Evolutionary conservation across 352 stramenopile genomes (phyloP).

Genomic region (Phytophthora citricola): DNA sequence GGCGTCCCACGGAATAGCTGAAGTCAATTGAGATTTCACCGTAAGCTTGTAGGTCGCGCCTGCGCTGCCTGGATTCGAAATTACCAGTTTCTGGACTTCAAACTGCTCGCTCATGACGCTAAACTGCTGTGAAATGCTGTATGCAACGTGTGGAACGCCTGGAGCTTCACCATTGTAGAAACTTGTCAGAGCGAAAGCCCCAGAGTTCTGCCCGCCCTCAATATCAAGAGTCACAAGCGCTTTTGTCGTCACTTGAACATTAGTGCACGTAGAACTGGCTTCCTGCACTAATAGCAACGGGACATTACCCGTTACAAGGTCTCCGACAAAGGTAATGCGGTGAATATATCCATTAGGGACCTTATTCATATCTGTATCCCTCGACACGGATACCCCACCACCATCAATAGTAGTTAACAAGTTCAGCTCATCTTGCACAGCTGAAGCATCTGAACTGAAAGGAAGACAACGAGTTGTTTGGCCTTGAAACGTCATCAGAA

Average conservation of each 20-base stretch:
- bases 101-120: constrained; percentile 75
- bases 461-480: constrained; percentile 46
- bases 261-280: constrained; percentile 12
- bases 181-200: constrained; percentile 50
- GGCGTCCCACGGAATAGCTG: constrained; percentile 62
- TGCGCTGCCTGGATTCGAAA: constrained; percentile 51
- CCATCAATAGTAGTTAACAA: constrained; percentile 43
- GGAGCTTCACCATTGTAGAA: constrained; percentile 65
- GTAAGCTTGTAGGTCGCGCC: constrained; percentile 54
- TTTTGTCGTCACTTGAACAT: constrained; percentile 16
- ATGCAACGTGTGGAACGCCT: constrained; percentile 48
- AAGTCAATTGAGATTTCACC: constrained; percentile 33
- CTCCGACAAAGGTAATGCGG: constrained; percentile 70
- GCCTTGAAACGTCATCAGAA: constrained; percentile 62
- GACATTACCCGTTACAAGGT: constrained; percentile 64
- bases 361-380: constrained; percentile 43
- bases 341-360: constrained; percentile 68
- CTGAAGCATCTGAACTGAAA: constrained; percentile 34
- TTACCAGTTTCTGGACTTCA: constrained; percentile 65
- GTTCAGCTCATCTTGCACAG: constrained; percentile 40
- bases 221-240: constrained; percentile 19
- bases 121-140: constrained; percentile 71
- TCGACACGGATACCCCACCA: constrained; percentile 54
- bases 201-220: constrained; percentile 36
- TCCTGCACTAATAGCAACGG: constrained; percentile 30